phyloP scores from a whole-genome alignment of 768 basidiomycete species.

The Termitomyces sp. region DNA sequence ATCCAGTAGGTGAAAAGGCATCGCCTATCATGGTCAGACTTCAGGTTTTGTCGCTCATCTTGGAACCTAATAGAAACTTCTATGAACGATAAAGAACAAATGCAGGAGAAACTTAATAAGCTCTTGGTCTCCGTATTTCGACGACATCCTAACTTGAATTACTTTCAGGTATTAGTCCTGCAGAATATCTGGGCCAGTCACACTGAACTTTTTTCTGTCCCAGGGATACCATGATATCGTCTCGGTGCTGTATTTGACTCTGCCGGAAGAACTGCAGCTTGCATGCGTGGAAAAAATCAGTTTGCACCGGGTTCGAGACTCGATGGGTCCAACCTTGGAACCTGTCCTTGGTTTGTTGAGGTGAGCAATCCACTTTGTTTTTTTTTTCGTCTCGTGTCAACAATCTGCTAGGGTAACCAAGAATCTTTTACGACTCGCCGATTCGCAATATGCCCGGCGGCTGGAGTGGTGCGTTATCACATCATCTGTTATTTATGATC shows the following conservation, averaged over 20 bases:
- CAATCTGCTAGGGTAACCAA: slow-evolving; percentile 52
- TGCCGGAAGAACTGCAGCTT: slow-evolving; percentile 55
- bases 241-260: slow-evolving; percentile 73
- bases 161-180: slow-evolving; percentile 64
- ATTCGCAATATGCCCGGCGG: slow-evolving; percentile 61
- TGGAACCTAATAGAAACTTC: slow-evolving; percentile 8
- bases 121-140: slow-evolving; percentile 76
- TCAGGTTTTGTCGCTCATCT: not conserved
- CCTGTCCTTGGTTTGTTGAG: slow-evolving; percentile 79
- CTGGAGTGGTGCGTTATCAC: slow-evolving; percentile 52
- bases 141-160: slow-evolving; percentile 64
- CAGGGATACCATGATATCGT: slow-evolving; percentile 93
- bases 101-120: slow-evolving; percentile 62
- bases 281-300: slow-evolving; percentile 67
- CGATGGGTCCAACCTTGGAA: slow-evolving; percentile 82
- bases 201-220: not conserved
- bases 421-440: slow-evolving; percentile 65
- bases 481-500: not conserved
- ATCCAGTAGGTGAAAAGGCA: slow-evolving; percentile 70
- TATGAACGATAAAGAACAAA: slow-evolving; percentile 38
- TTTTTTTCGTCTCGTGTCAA: not conserved
- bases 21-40: not conserved
- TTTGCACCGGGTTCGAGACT: slow-evolving; percentile 74
- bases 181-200: not conserved
- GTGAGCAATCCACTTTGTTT: slow-evolving; percentile 25